phyloP scores from a whole-genome alignment of 2,329 filamentous ascomycete species.

The Aspergillus udagawae region DNA sequence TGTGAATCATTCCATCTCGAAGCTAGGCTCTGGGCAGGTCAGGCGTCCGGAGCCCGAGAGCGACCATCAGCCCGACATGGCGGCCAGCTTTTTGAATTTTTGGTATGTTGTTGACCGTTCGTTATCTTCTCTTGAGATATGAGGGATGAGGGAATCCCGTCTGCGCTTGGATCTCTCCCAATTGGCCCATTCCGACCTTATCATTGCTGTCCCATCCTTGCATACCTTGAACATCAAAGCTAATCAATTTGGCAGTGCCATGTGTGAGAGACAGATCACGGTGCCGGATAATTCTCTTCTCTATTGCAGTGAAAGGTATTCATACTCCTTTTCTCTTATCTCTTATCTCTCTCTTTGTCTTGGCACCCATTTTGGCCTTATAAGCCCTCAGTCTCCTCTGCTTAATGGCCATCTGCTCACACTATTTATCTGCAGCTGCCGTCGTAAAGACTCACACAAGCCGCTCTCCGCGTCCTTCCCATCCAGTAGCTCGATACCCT shows the following conservation, averaged over 20 bases:
- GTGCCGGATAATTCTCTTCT: constrained; percentile 57
- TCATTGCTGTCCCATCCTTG: constrained; percentile 11
- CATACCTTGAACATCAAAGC: constrained; percentile 20
- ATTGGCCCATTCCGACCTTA: constrained; percentile 10
- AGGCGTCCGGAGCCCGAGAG: constrained; percentile 19
- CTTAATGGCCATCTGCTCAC: constrained; percentile 4
- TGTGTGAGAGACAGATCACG: constrained; percentile 63
- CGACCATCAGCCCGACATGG: constrained; percentile 36
- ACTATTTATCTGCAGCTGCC: constrained; percentile 33
- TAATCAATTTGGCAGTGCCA: constrained; percentile 47
- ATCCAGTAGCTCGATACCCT: constrained; percentile 26
- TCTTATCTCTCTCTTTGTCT: constrained; percentile 8
- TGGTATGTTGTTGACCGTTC: constrained; percentile 32
- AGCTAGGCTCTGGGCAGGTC: constrained; percentile 28
- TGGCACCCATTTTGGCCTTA: neutral
- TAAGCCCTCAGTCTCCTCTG: constrained; percentile 2
- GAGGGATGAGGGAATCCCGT: neutral
- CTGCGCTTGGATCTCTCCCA: constrained; percentile 14
- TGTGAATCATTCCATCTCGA: constrained; percentile 28
- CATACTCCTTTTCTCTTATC: constrained; percentile 15
- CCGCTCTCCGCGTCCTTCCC: constrained; percentile 39
- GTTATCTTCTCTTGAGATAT: constrained; percentile 2
- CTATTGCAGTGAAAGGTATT: constrained; percentile 63
- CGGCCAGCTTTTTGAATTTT: constrained; percentile 43
- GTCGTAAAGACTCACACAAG: constrained; percentile 45